Percentiles rank a stretch among this genome's conserved stretches.
phyloP scores from a whole-genome alignment of 305 asterid species.

The Solanum chacoense region DNA sequence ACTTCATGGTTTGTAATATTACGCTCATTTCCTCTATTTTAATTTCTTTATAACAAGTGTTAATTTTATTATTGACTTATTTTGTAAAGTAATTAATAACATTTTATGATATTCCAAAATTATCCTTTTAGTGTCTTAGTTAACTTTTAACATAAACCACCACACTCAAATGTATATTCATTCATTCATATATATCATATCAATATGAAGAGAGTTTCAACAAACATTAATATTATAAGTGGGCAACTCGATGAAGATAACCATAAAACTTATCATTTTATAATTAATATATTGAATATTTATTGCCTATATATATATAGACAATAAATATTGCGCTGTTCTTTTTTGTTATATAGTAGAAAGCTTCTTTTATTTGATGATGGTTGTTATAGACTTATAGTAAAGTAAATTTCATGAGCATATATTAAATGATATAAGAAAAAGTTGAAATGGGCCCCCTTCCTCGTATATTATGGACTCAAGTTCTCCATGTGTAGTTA shows the following conservation, averaged over 20 bases:
- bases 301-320: not conserved
- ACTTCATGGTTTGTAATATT: not conserved
- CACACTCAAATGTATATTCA: not conserved
- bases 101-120: not conserved
- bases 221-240: not conserved
- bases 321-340: no score
- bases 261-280: no score
- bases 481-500: not conserved
- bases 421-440: not conserved
- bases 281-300: not conserved
- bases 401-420: not conserved
- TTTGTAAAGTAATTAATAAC: not conserved
- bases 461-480: not conserved
- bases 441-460: not conserved
- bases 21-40: not conserved
- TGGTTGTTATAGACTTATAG: not conserved
- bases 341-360: no score
- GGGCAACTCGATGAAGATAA: no score
- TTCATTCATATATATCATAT: not conserved
- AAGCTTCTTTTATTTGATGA: no score
- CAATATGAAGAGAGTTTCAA: not conserved
- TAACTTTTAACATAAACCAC: not conserved
- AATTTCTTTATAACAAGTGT: not conserved
- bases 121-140: not conserved
- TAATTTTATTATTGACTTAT: not conserved